Evolutionary conservation across 768 basidiomycete species (phyloP).

Genomic region (Boletus patriciae): DNA sequence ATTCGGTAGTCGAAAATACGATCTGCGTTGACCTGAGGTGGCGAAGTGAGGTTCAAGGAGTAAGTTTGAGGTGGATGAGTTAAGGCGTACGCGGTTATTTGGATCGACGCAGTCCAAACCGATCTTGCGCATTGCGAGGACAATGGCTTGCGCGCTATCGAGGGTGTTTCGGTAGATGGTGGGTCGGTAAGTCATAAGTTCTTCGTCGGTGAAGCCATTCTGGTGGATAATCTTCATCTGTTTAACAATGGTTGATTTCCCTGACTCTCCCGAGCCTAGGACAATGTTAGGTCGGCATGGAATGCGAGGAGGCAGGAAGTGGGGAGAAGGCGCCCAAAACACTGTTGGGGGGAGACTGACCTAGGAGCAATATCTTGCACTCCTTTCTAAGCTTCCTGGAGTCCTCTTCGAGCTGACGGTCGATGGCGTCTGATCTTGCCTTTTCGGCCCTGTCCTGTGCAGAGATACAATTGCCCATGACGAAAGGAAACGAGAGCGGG

Average conservation of each 20-base stretch:
- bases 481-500: background rate
- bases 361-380: slow-evolving; percentile 91
- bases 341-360: slow-evolving; percentile 45
- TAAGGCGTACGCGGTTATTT: slow-evolving; percentile 50
- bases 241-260: slow-evolving; percentile 95
- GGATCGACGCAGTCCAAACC: slow-evolving; percentile 73
- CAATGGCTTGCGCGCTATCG: slow-evolving; percentile 84
- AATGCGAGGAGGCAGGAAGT: background rate
- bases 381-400: slow-evolving; percentile 77
- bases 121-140: slow-evolving; percentile 84
- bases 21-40: slow-evolving; percentile 47
- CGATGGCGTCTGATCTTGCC: slow-evolving; percentile 70
- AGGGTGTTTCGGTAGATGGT: slow-evolving; percentile 85
- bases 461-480: slow-evolving; percentile 71
- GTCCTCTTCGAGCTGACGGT: slow-evolving; percentile 85
- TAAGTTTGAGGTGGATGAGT: accelerated
- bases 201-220: slow-evolving; percentile 78
- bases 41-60: slow-evolving; percentile 10
- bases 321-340: slow-evolving; percentile 10
- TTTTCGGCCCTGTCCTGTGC: slow-evolving; percentile 55
- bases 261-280: slow-evolving; percentile 92
- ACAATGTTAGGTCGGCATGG: background rate
- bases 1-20: slow-evolving; percentile 59
- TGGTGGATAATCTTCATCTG: slow-evolving; percentile 99
- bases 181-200: slow-evolving; percentile 72